Evolutionary conservation across 2,329 filamentous ascomycete species (phyloP), one percentile per base, ranked within the genome.

Genomic region (Alternaria sp.): DNA sequence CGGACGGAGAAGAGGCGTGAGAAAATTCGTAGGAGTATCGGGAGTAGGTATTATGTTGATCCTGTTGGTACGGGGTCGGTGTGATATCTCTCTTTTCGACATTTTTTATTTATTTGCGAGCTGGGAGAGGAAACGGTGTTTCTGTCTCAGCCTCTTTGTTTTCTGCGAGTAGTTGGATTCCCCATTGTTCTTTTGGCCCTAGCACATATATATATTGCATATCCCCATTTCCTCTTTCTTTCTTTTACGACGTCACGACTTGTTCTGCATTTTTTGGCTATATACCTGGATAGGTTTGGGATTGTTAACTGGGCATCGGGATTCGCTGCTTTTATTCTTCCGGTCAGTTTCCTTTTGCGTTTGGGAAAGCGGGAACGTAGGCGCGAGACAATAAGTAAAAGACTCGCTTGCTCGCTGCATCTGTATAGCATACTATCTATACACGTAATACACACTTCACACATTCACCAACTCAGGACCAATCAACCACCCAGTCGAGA

Each of bases 21-120:
- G 65, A 82, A 79, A 61, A 77, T 89, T 54, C 83, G 87, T 66
- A 81, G 83, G 59, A 86, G 83, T 59, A 89, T 90, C 70, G 84
- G 85, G 2, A 75, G 77, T 15, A 78, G 80, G 59, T 80, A 82
- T 71, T 81, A 77, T 57, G 68, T 77, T 15, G 77, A 79, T 50
- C 68, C 65, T 5, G 64, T 61, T 12, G 60, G 28, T 12, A 55
- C 54, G 6, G 47, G 25, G 30, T 62, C 59, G 21, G 19, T 32
- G 1, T 52, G 11, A 9, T 25, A 19, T 8, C 49, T 11, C 1
- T n/a, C 49, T 52, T 36, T 52, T 52, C 6, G 7, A 32, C n/a
- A 40, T 40, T 4, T 8, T 40, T 17, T 15, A 17, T n/a, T n/a
- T n/a, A 51, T n/a, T 21, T 13, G 12, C 11, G 19, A 19, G 19